Conservation (phyloP, 768 basidiomycete species). For the Podaxis rugospora region DNA sequence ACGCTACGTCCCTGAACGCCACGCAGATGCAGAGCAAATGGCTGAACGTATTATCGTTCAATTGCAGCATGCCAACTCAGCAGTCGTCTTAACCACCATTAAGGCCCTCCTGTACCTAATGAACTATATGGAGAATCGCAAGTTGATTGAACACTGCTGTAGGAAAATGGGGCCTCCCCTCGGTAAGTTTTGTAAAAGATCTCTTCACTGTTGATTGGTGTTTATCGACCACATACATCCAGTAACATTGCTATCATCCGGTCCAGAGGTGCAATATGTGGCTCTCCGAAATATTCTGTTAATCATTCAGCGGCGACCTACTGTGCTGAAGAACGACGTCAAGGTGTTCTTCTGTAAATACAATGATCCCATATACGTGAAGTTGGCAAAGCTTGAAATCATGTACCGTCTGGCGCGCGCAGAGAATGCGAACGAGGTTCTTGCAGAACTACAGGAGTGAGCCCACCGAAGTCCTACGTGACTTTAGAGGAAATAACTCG, state of each 20-base stretch:
- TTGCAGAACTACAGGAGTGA: conserved; percentile 94
- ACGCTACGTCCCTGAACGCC: conserved; percentile 87
- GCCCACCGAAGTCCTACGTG: conserved; percentile 18
- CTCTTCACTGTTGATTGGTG: background rate
- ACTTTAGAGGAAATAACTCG: background rate
- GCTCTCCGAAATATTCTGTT: conserved; percentile 94
- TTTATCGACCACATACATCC: conserved; percentile 5
- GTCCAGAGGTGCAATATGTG: conserved; percentile 98
- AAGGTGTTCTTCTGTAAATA: conserved; percentile 99
- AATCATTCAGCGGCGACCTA: conserved; percentile 92
- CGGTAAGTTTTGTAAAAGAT: conserved; percentile 42
- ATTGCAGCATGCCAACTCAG: conserved; percentile 97
- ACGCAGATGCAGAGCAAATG: conserved; percentile 87
- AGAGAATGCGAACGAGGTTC: conserved; percentile 88
- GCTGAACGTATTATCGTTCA: conserved; percentile 94
- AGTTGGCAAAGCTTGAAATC: conserved; percentile 96
- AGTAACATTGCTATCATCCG: conserved; percentile 96
- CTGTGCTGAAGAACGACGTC: conserved; percentile 93
- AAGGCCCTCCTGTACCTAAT: conserved; percentile 94
- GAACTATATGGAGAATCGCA: conserved; percentile 97
- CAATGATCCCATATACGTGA: conserved; percentile 99
- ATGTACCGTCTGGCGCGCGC: conserved; percentile 97
- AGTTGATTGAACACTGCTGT: conserved; percentile 84
- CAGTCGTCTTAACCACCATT: conserved; percentile 98
- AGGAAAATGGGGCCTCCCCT: conserved; percentile 98